Percentiles rank a stretch among this genome's conserved stretches.
Evolutionary conservation across 306 rosid genomes (phyloP).

Genomic region (Quercus parvula): DNA sequence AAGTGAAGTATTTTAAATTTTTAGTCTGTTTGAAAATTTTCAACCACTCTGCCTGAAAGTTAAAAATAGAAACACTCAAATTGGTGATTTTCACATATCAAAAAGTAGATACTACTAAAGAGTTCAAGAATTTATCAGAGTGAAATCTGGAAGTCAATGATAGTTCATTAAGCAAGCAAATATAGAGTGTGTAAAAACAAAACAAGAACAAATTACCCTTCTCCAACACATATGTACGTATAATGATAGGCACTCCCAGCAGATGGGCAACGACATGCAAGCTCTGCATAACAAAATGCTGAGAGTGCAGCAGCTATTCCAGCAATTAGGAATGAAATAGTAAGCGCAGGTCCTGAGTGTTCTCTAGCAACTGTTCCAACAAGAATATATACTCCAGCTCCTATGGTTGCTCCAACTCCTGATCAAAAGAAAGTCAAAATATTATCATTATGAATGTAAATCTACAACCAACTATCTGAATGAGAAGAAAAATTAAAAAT

Average conservation of each 20-base stretch:
- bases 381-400: constrained; percentile 98
- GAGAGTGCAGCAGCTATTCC: constrained; percentile 93
- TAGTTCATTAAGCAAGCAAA: not conserved
- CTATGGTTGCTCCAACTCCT: constrained; percentile 94
- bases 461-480: not conserved
- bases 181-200: not conserved
- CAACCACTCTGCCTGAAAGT: not conserved
- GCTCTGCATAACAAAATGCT: constrained; percentile 93
- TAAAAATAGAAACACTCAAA: not conserved
- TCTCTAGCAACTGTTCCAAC: constrained; percentile 97
- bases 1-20: not conserved
- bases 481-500: constrained; percentile 4
- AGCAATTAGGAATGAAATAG: constrained; percentile 69
- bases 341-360: constrained; percentile 86
- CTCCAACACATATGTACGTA: constrained; percentile 89
- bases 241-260: constrained; percentile 98
- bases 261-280: constrained; percentile 91
- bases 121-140: not conserved
- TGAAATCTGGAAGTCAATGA: no score
- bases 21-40: not conserved
- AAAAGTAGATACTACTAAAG: not conserved
- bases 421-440: constrained; percentile 20
- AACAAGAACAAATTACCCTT: constrained; percentile 53
- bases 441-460: not conserved
- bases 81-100: not conserved